Evolutionary conservation across 176 grass and related monocot species (phyloP).

Genomic region (Oryza rufipogon): DNA sequence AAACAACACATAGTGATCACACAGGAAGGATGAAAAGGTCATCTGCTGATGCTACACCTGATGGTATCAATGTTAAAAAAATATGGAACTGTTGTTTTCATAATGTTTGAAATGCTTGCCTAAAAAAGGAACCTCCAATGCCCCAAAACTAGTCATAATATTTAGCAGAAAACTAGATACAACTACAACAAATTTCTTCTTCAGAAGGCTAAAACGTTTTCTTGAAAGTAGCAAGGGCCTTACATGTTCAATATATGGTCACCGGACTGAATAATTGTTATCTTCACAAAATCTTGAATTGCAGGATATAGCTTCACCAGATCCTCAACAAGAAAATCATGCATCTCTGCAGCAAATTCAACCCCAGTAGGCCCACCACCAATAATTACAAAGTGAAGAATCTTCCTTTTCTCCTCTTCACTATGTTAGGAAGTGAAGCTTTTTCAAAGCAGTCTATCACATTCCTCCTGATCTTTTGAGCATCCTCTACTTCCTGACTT

Average conservation of each 20-base stretch:
- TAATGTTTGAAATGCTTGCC: not conserved
- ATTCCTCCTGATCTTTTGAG: slow-evolving; percentile 77
- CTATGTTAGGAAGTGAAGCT: slow-evolving; percentile 70
- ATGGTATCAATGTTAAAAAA: slow-evolving; percentile 1
- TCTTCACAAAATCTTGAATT: slow-evolving; percentile 70
- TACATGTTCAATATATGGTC: slow-evolving; percentile 94
- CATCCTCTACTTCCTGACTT: slow-evolving; percentile 93
- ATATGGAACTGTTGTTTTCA: slow-evolving; percentile 6
- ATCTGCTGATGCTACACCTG: not conserved
- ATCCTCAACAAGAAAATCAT: slow-evolving; percentile 96
- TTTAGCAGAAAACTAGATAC: not conserved
- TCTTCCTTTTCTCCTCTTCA: slow-evolving; percentile 75
- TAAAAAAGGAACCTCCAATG: not conserved
- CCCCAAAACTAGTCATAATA: not conserved
- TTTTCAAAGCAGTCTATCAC: slow-evolving; percentile 89
- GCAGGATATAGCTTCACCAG: slow-evolving; percentile 84
- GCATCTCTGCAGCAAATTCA: slow-evolving; percentile 96
- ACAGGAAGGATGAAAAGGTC: not conserved
- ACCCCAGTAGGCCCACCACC: slow-evolving; percentile 96
- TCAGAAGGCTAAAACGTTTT: not conserved
- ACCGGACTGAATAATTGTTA: slow-evolving; percentile 86
- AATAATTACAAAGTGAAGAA: slow-evolving; percentile 92
- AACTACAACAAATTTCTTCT: not conserved
- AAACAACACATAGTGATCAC: not conserved
- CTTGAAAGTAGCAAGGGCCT: slow-evolving; percentile 36